These are phyloP conservation scores for Russula dissimulans DNA, from an alignment of 768 basidiomycete species.

Conservation along the genomic window DNA sequence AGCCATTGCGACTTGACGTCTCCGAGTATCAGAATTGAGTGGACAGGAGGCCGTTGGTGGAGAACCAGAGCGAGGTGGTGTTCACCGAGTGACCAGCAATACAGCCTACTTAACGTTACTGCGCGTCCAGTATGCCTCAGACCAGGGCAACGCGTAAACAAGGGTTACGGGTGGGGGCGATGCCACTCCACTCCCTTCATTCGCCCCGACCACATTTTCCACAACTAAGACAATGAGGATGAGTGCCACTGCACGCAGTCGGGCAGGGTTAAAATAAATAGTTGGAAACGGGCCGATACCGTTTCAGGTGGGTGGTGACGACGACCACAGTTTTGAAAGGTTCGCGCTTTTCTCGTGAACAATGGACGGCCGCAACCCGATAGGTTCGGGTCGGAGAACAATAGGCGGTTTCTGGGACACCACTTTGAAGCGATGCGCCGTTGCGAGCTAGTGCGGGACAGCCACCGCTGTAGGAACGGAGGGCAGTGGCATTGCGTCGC, in stretches of 20 bases:
- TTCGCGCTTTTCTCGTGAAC: background rate
- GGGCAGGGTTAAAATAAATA: background rate
- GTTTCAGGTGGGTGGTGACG: background rate
- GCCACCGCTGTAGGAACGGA: too few species aligned
- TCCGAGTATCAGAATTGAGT: background rate
- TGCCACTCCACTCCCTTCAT: background rate
- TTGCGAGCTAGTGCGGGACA: background rate
- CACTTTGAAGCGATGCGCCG: background rate
- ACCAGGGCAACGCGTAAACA: background rate
- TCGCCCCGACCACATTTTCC: background rate
- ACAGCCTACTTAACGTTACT: background rate
- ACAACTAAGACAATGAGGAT: conserved; percentile 4
- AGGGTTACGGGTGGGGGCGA: background rate
- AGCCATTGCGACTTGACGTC: background rate
- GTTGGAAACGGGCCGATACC: background rate
- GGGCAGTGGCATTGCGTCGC: too few species aligned
- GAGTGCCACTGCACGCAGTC: background rate
- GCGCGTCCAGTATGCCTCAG: background rate
- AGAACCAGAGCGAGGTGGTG: background rate
- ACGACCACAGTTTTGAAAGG: background rate
- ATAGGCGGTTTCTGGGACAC: background rate
- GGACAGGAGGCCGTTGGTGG: background rate
- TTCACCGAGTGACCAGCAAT: background rate
- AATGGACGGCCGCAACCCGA: background rate
- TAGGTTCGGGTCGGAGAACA: background rate